Percentiles rank a stretch among this genome's conserved stretches.
Evolutionary conservation across 2,329 filamentous ascomycete genomes (phyloP).

Genomic region (Pseudogymnoascus sp.): DNA sequence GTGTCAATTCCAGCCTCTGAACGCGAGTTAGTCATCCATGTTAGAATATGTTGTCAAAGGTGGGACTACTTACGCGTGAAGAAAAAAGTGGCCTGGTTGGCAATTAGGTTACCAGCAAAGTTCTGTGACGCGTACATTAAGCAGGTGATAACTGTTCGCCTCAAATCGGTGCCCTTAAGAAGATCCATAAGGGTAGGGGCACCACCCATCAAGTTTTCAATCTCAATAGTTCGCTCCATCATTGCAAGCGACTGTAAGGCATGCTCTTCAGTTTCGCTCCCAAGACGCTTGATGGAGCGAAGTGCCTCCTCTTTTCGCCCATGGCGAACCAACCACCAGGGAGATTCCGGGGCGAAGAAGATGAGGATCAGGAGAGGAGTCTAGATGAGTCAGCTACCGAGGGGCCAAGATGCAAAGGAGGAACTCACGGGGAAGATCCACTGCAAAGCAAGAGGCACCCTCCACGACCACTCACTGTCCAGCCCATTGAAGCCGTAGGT

Average conservation of each 20-base stretch:
- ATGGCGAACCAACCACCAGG: slow-evolving; percentile 42
- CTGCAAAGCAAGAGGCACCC: slow-evolving; percentile 46
- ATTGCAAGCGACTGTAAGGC: slow-evolving; percentile 43
- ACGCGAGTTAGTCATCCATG: slow-evolving; percentile 26
- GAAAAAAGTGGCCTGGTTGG: slow-evolving; percentile 55
- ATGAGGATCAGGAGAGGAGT: slow-evolving; percentile 45
- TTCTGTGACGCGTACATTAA: slow-evolving; percentile 52
- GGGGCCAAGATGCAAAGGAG: background rate
- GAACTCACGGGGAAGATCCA: slow-evolving; percentile 43
- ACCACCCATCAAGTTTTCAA: slow-evolving; percentile 34
- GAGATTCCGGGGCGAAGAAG: slow-evolving; percentile 36
- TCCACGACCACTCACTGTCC: slow-evolving; percentile 27
- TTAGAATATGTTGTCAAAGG: background rate
- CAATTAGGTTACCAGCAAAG: slow-evolving; percentile 52
- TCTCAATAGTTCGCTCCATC: slow-evolving; percentile 49
- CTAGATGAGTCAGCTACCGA: slow-evolving; percentile 11
- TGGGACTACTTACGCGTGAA: slow-evolving; percentile 33
- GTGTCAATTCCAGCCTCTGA: slow-evolving; percentile 15
- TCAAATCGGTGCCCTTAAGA: slow-evolving; percentile 45
- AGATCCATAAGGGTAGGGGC: slow-evolving; percentile 42
- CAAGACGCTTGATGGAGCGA: slow-evolving; percentile 40
- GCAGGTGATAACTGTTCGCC: slow-evolving; percentile 47
- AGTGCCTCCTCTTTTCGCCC: slow-evolving; percentile 33
- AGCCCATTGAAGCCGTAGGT: slow-evolving; percentile 43
- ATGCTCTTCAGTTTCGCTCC: slow-evolving; percentile 32